phyloP scores from a whole-genome alignment of 2,329 filamentous ascomycete genomes.

The Diaporthe longicolla region DNA sequence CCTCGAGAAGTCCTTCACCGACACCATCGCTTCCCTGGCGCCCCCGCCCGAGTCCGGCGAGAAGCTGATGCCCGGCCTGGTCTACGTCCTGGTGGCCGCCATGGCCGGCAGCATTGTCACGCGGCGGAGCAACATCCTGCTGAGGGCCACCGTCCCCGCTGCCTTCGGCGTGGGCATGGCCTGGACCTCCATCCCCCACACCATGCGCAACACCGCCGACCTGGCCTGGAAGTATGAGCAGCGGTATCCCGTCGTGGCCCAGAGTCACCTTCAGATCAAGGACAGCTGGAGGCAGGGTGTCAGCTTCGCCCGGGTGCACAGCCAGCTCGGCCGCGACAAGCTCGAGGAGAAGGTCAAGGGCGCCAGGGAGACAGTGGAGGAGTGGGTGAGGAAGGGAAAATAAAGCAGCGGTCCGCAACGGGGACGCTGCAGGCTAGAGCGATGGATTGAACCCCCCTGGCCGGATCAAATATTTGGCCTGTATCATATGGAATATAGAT shows the following conservation, averaged over 20 bases:
- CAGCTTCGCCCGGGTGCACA: conserved; percentile 82
- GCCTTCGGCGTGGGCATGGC: conserved; percentile 86
- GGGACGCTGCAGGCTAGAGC: conserved; percentile 24
- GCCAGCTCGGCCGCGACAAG: conserved; percentile 77
- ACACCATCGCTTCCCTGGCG: conserved; percentile 88
- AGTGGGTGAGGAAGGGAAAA: conserved; percentile 92
- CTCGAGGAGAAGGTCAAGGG: conserved; percentile 86
- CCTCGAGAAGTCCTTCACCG: conserved; percentile 91
- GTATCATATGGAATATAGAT: conserved; percentile 45
- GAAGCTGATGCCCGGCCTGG: conserved; percentile 86
- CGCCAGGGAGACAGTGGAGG: conserved; percentile 83
- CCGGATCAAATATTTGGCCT: conserved; percentile 34
- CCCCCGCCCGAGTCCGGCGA: conserved; percentile 89
- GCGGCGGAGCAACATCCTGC: conserved; percentile 86
- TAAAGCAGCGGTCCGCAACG: conserved; percentile 58
- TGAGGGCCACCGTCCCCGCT: conserved; percentile 83
- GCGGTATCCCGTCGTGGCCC: conserved; percentile 84
- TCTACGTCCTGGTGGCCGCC: conserved; percentile 93
- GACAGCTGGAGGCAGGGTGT: conserved; percentile 78
- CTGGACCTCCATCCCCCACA: conserved; percentile 88
- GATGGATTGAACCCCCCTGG: background rate
- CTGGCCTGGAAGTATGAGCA: conserved; percentile 95
- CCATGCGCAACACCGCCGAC: conserved; percentile 89
- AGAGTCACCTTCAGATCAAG: conserved; percentile 82
- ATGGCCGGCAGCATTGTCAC: conserved; percentile 96